Base-by-base conservation (phyloP, 73 alveolate species). In the Tetrahymena elliotti region DNA sequence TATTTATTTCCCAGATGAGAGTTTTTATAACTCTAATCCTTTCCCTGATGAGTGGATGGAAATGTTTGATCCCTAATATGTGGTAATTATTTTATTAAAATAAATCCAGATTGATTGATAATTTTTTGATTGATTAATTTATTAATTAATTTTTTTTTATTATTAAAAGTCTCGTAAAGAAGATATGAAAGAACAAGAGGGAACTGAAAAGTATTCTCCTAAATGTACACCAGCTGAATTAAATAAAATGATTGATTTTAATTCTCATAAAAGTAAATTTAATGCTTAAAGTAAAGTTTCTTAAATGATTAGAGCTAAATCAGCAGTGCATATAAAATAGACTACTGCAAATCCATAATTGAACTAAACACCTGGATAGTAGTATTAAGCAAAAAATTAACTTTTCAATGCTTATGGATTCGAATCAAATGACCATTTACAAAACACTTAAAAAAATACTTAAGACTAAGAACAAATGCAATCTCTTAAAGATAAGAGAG, bases 41-140 rank as follows among this genome's bases (percentile, higher is more conserved):
- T 94, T 98, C 38, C 99, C 99, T 18, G 95, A 97, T 33, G 98
- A 97, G 93, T 98, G 99, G 98, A 96, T 98, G 93, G 99, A 98
- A 92, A 93, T 98, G 53, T 95, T 98, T 88, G 96, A 94, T 84
- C 96, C 96, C 39, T 13, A 84, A 22, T 94, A 84, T 34, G 96
- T 94, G 88, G 88, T 68, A 68, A 68, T 68, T 24, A n/a, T 0
- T 68, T 68, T 4, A 9, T 9, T 52, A 68, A 1, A 18, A 18
- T 68, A 18, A 47, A 47, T 47, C 3, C 82, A 47, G 20, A 47
- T 10, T 4, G 27, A 4, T 47, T 2, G 13, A 4, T 18, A 12
- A 18, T 47, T 0, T 47, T 47, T 4, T 4, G 82, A 4, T 24
- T 7, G n/a, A 68, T 7, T n/a, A 18, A 31, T 10, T 68, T 68